Evolutionary conservation across 2,329 filamentous ascomycete genomes (phyloP).

Genomic region (Calonectria naviculata): DNA sequence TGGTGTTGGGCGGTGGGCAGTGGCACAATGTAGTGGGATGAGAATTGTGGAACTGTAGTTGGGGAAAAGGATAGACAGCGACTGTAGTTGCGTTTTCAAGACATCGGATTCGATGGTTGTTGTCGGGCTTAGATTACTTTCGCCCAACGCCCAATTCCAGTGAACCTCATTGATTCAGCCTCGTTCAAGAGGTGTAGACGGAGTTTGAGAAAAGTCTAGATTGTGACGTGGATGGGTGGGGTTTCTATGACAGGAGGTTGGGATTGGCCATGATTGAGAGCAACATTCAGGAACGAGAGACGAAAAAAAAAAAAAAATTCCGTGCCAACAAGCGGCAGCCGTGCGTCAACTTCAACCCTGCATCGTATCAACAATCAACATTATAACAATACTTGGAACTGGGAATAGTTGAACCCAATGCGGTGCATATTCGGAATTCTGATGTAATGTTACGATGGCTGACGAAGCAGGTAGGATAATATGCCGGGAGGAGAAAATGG

Average conservation of each 20-base stretch:
- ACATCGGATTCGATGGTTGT: neutral
- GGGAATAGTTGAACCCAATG: neutral
- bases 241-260: constrained; percentile 1
- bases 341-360: neutral
- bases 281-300: neutral
- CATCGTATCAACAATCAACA: constrained; percentile 12
- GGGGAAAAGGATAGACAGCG: neutral
- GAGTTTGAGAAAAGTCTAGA: constrained; percentile 14
- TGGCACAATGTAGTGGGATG: constrained; percentile 34
- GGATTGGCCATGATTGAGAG: constrained; percentile 12
- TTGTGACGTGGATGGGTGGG: constrained; percentile 17
- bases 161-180: neutral
- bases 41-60: neutral
- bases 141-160: neutral
- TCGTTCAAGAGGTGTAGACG: neutral
- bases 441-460: constrained; percentile 14
- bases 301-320: constrained; percentile 13
- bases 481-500: constrained; percentile 22
- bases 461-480: constrained; percentile 18
- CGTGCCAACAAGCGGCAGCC: neutral
- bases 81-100: neutral
- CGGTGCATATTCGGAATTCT: constrained; percentile 3
- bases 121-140: neutral
- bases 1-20: constrained; percentile 36
- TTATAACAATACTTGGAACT: constrained; percentile 2